Conservation (phyloP, 441 rosid genomes). For the Adansonia rubrostipa region DNA sequence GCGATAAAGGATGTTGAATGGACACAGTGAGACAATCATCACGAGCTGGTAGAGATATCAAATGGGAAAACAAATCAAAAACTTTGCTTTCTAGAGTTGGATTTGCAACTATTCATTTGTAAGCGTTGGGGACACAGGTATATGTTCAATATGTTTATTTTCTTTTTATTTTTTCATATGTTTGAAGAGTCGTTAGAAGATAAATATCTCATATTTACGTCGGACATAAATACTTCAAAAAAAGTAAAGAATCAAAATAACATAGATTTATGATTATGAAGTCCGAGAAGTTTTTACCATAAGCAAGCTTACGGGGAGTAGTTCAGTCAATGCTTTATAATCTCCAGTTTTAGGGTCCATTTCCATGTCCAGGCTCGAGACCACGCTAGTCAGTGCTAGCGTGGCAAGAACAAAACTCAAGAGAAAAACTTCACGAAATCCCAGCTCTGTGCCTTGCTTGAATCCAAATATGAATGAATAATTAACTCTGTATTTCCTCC, state of each 20-base stretch:
- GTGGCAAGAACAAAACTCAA: slow-evolving; percentile 54
- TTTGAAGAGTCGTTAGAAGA: too few relatives aligned
- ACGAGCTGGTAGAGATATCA: slow-evolving; percentile 30
- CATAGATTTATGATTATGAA: too few relatives aligned
- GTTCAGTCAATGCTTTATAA: slow-evolving; percentile 51
- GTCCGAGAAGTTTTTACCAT: slow-evolving; percentile 33
- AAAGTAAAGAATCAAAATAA: too few relatives aligned
- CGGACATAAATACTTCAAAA: too few relatives aligned
- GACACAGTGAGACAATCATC: slow-evolving; percentile 25
- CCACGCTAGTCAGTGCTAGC: slow-evolving; percentile 54
- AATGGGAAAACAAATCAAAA: neutral
- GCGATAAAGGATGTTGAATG: slow-evolving; percentile 41
- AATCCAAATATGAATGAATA: slow-evolving; percentile 80
- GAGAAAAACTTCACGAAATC: slow-evolving; percentile 64
- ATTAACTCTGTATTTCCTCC: slow-evolving; percentile 70
- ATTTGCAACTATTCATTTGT: too few relatives aligned
- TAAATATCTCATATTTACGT: too few relatives aligned
- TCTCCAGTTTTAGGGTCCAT: slow-evolving; percentile 55
- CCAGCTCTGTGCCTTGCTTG: slow-evolving; percentile 72
- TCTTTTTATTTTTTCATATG: too few relatives aligned
- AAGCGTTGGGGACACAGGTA: too few relatives aligned
- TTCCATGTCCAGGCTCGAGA: slow-evolving; percentile 78
- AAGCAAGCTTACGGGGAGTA: slow-evolving; percentile 58
- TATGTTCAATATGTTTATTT: too few relatives aligned
- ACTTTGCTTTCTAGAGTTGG: too few relatives aligned